Evolutionary conservation across 176 grass and related monocot genomes (phyloP).

Genomic region (Poa annua): DNA sequence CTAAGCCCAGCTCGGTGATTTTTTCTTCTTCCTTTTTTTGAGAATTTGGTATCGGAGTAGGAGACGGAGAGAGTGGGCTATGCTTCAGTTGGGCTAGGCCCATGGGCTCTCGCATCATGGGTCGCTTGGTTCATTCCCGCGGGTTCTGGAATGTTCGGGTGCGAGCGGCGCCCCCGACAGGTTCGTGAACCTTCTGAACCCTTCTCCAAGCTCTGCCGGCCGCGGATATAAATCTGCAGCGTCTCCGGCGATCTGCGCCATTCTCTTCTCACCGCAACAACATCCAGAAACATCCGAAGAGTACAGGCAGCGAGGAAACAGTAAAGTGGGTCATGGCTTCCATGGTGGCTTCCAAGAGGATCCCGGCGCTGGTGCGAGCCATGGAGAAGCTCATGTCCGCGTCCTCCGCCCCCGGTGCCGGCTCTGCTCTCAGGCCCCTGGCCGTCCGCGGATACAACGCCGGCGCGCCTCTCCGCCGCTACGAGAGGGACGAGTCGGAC

Average conservation of each 20-base stretch:
- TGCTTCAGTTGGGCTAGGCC: not conserved
- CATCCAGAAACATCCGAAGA: not conserved
- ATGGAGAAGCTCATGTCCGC: constrained; percentile 54
- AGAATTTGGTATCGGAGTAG: not conserved
- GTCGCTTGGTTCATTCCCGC: not conserved
- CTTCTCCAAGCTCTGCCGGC: constrained; percentile 28
- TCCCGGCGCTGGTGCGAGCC: constrained; percentile 50
- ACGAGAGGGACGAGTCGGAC: constrained; percentile 18
- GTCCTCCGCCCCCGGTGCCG: not conserved
- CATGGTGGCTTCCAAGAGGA: constrained; percentile 46
- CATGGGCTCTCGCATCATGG: not conserved
- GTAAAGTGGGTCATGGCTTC: constrained; percentile 52
- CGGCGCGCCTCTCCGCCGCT: constrained; percentile 45
- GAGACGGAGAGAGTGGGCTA: not conserved
- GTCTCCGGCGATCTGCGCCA: not conserved
- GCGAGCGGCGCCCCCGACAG: not conserved
- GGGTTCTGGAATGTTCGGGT: constrained; percentile 50
- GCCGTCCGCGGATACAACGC: constrained; percentile 57
- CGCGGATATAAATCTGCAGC: not conserved
- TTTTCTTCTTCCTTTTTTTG: not conserved
- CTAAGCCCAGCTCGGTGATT: constrained; percentile 12
- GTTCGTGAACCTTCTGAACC: constrained; percentile 60
- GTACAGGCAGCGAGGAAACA: not conserved
- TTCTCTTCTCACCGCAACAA: not conserved
- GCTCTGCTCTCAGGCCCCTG: constrained; percentile 26